Evolutionary conservation across 352 stramenopile genomes (phyloP).

Genomic region (Phytopythium helicoides): DNA sequence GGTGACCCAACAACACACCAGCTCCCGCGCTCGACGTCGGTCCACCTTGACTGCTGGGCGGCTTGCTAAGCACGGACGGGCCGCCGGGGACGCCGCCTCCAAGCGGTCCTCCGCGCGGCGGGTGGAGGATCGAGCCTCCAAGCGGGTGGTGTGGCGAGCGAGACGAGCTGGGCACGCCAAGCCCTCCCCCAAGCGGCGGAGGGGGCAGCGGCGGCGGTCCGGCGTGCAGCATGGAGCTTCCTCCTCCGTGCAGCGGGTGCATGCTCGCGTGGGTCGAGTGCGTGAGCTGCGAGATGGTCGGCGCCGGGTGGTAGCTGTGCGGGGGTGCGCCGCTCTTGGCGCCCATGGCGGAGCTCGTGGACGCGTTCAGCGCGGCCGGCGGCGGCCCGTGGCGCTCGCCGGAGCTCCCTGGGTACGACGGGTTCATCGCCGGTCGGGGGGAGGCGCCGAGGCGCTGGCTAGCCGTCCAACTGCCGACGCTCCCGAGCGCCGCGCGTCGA

Average conservation of each 20-base stretch:
- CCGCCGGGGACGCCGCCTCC: slow-evolving; percentile 22
- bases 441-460: neutral
- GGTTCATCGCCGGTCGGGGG: slow-evolving; percentile 43
- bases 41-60: slow-evolving; percentile 21
- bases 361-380: slow-evolving; percentile 29
- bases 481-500: no score
- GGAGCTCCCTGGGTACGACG: slow-evolving; percentile 69
- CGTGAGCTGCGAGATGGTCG: slow-evolving; percentile 60
- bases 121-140: slow-evolving; percentile 65
- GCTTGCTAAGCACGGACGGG: slow-evolving; percentile 59
- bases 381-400: slow-evolving; percentile 60
- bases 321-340: slow-evolving; percentile 34
- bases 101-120: slow-evolving; percentile 41
- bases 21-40: slow-evolving; percentile 16
- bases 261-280: slow-evolving; percentile 42
- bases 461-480: no score
- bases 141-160: slow-evolving; percentile 70
- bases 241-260: slow-evolving; percentile 69
- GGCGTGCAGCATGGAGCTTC: slow-evolving; percentile 49
- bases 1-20: slow-evolving; percentile 49
- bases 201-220: slow-evolving; percentile 58
- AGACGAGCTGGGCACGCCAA: slow-evolving; percentile 29
- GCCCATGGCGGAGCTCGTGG: slow-evolving; percentile 26
- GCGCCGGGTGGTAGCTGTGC: slow-evolving; percentile 68
- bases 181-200: slow-evolving; percentile 50